Evolutionary conservation across 345 rosid species (phyloP), one percentile per base, ranked within the genome.

Genomic region (Eutrema yunnanense): DNA sequence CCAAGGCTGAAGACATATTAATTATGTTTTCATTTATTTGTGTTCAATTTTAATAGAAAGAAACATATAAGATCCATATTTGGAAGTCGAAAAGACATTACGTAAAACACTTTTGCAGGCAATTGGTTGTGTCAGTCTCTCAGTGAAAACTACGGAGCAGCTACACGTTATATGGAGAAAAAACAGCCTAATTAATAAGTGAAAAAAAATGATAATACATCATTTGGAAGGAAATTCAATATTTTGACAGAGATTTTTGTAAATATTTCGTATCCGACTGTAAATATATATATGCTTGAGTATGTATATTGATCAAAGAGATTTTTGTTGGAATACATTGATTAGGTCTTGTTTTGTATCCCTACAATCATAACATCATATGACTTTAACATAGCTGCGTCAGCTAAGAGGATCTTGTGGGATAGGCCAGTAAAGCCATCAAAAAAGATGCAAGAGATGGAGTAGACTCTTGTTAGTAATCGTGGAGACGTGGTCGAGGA

Each of bases 61-160:
- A 33, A 55, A 32, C 60, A 26, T 41, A 33, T 55, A 55, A n/a
- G 41, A 33, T 55, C 26, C 26, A 22, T 33, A 9, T n/a, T 59
- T 59, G 44, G 62, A 52, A 4, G 26, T 52, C 12, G 69, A 57
- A 62, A 46, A 16, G 69, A 62, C 69, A 33, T 10, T 32, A 62
- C 76, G 7, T 44, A 41, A 16, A 44, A 30, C 4, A 12, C 34
- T 41, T 72, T 71, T 62, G 38, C 37, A 63, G 62, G 36, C 37
- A 69, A 33, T 44, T 62, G 54, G 55, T 43, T 53, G 47, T 63
- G 76, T 62, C 54, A 52, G 62, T 41, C 54, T 52, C 8, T 41
- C 69, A 32, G 29, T 62, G 59, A 61, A 3, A 36, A 60, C 27
- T 51, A 40, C 46, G 19, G 47, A 69, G 38, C 12, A 26, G 9